These are phyloP conservation scores for Coemansia asiatica DNA, from an alignment of 192 early-diverging fungal species.

Conservation along the genomic window DNA sequence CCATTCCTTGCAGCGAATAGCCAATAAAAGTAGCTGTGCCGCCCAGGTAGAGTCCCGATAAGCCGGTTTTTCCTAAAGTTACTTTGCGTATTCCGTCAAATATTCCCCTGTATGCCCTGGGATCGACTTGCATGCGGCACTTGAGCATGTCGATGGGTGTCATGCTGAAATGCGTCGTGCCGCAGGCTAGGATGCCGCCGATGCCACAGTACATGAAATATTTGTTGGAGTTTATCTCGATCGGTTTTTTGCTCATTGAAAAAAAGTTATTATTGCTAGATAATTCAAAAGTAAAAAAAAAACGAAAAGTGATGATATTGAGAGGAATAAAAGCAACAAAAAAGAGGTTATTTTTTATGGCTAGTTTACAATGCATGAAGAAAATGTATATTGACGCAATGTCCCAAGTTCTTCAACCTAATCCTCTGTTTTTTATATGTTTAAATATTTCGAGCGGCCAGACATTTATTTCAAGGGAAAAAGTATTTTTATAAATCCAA, in stretches of 20 bases:
- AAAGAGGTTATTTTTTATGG: no score
- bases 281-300: no score
- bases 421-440: no score
- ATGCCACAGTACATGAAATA: slow-evolving; percentile 59
- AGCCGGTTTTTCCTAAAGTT: slow-evolving; percentile 36
- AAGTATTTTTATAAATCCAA: no score
- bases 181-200: slow-evolving; percentile 61
- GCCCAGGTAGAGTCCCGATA: slow-evolving; percentile 67
- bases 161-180: slow-evolving; percentile 58
- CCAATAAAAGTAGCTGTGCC: slow-evolving; percentile 71
- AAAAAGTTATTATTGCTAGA: not conserved
- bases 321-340: no score
- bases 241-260: slow-evolving; percentile 3
- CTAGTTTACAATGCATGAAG: no score
- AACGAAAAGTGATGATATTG: no score
- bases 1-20: slow-evolving; percentile 74
- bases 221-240: slow-evolving; percentile 27
- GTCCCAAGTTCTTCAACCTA: no score
- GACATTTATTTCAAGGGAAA: no score
- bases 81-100: slow-evolving; percentile 28
- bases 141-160: slow-evolving; percentile 56
- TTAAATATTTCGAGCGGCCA: no score
- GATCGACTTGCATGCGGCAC: slow-evolving; percentile 41
- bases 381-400: no score
- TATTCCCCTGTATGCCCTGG: slow-evolving; percentile 26